phyloP scores from a whole-genome alignment of 2,329 filamentous ascomycete genomes.

The Fusarium dimerum region DNA sequence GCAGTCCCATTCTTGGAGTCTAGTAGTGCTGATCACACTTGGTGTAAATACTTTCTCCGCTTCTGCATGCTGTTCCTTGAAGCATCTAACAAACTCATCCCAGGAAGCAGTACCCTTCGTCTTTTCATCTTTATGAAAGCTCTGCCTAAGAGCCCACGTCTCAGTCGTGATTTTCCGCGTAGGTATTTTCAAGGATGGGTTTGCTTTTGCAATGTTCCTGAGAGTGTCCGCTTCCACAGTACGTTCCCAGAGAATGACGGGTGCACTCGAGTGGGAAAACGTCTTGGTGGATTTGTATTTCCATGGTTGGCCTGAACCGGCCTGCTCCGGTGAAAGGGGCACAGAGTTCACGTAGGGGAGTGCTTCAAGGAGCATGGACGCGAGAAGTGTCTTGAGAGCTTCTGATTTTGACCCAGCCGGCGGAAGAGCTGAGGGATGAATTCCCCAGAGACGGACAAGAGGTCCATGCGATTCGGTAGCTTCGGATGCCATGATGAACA shows the following conservation, averaged over 20 bases:
- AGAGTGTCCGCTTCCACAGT: conserved; percentile 48
- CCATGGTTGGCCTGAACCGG: conserved; percentile 42
- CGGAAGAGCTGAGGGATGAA: conserved; percentile 51
- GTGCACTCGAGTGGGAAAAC: conserved; percentile 49
- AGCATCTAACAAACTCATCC: conserved; percentile 61
- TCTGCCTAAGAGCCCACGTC: conserved; percentile 65
- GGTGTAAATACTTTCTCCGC: conserved; percentile 44
- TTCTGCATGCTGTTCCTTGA: conserved; percentile 52
- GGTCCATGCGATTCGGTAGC: conserved; percentile 40
- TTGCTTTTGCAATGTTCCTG: conserved; percentile 37
- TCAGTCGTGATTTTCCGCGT: conserved; percentile 40
- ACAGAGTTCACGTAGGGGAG: conserved; percentile 58
- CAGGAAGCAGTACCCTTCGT: conserved; percentile 58
- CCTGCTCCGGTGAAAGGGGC: conserved; percentile 30
- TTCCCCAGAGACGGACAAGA: conserved; percentile 55
- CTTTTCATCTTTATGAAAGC: conserved; percentile 57
- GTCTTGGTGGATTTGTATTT: conserved; percentile 51
- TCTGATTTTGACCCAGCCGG: conserved; percentile 38
- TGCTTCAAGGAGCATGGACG: conserved; percentile 57
- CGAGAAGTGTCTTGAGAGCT: conserved; percentile 53
- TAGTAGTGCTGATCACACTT: conserved; percentile 35
- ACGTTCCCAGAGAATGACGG: conserved; percentile 55
- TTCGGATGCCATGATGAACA: background rate
- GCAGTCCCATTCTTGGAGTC: conserved; percentile 49
- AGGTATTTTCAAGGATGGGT: conserved; percentile 29